phyloP scores from a whole-genome alignment of 805 yeast species.

The Ogataea paradorogensis region DNA sequence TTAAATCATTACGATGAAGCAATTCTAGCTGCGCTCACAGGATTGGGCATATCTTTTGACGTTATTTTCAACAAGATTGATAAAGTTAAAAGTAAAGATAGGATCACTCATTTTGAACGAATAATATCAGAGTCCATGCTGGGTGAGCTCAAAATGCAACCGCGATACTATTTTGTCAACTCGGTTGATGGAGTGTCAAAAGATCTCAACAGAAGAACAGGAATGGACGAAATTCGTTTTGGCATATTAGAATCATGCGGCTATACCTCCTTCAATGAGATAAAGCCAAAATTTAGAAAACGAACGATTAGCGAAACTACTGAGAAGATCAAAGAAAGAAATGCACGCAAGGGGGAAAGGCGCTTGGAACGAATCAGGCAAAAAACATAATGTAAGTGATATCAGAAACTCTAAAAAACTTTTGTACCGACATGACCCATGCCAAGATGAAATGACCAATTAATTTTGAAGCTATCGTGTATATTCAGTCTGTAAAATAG shows the following conservation, averaged over 20 bases:
- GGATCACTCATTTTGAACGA: constrained; percentile 38
- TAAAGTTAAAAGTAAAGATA: constrained; percentile 35
- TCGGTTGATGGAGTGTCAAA: constrained; percentile 34
- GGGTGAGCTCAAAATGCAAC: constrained; percentile 40
- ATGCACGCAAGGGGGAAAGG: neutral
- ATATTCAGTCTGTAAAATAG: constrained; percentile 34
- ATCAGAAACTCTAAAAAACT: neutral
- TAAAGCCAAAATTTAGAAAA: constrained; percentile 15
- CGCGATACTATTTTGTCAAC: constrained; percentile 49
- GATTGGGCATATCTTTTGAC: constrained; percentile 65
- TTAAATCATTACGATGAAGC: constrained; percentile 53
- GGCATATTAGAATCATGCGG: constrained; percentile 56
- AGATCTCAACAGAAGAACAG: constrained; percentile 38
- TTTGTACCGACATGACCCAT: neutral
- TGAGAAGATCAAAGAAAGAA: constrained; percentile 12
- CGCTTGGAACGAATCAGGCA: neutral
- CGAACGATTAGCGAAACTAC: constrained; percentile 15
- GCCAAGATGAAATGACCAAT: no score
- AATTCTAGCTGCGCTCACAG: constrained; percentile 48
- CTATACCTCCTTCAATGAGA: constrained; percentile 13
- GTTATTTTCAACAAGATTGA: constrained; percentile 78
- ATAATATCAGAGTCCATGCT: constrained; percentile 38
- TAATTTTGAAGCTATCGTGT: no score
- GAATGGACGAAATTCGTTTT: constrained; percentile 50
- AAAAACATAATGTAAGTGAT: neutral